Conservation (phyloP, 371 early-diverging fungal genomes). For the Haplosporangium sp. region DNA sequence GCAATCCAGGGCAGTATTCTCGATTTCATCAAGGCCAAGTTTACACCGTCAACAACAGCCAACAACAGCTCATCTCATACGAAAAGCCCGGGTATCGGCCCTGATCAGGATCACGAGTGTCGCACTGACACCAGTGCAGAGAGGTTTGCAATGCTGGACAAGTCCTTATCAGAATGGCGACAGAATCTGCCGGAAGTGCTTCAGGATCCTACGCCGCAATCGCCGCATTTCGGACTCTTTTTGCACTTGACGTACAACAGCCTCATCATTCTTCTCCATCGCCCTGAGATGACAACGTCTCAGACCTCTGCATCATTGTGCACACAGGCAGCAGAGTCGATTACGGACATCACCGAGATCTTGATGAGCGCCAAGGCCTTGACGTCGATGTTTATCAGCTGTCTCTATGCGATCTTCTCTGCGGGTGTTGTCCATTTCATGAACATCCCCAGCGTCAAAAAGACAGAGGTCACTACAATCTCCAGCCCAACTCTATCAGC, state of each 20-base stretch:
- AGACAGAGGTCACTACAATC: neutral
- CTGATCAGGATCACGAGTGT: slow-evolving; percentile 16
- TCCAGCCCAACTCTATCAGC: slow-evolving; percentile 14
- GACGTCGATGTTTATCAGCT: slow-evolving; percentile 45
- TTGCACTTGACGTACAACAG: slow-evolving; percentile 82
- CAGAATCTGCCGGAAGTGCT: slow-evolving; percentile 57
- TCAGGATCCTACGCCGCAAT: slow-evolving; percentile 60
- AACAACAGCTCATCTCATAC: neutral
- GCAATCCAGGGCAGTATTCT: slow-evolving; percentile 36
- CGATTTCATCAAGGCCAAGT: slow-evolving; percentile 29
- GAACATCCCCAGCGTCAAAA: slow-evolving; percentile 35
- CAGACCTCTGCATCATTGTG: slow-evolving; percentile 67
- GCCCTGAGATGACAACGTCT: slow-evolving; percentile 63
- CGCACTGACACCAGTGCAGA: slow-evolving; percentile 20
- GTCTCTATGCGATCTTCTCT: slow-evolving; percentile 47
- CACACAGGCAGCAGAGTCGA: slow-evolving; percentile 66
- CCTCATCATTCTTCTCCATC: slow-evolving; percentile 78
- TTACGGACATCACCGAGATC: slow-evolving; percentile 64
- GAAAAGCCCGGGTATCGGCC: neutral
- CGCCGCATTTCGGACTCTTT: slow-evolving; percentile 61
- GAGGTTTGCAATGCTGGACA: slow-evolving; percentile 58
- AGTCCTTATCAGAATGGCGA: slow-evolving; percentile 63
- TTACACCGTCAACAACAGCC: neutral
- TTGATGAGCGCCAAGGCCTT: slow-evolving; percentile 38
- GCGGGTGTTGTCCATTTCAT: slow-evolving; percentile 49